A percentile compares a stretch with the other conserved stretches of the same genome.
Conservation (phyloP, 2,329 filamentous ascomycete genomes). For the Calonectria montana region DNA sequence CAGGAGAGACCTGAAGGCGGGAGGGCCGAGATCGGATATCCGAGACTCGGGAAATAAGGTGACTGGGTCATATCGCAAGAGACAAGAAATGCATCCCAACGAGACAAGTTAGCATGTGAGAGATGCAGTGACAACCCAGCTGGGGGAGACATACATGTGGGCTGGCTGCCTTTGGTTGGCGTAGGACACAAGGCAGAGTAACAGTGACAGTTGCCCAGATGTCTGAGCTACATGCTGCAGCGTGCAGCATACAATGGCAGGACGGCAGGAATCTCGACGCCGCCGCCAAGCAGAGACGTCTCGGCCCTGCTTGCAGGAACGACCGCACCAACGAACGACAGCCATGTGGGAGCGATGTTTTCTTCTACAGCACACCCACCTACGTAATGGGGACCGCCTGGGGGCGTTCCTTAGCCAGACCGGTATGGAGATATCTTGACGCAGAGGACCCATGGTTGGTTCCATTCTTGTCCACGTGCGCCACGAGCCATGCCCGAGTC, state of each 20-base stretch:
- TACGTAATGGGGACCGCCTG: constrained; percentile 12
- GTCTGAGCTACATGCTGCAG: not conserved
- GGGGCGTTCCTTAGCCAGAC: constrained; percentile 24
- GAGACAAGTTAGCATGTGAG: not conserved
- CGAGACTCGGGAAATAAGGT: not conserved
- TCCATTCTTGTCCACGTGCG: constrained; percentile 22
- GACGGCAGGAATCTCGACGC: constrained; percentile 17
- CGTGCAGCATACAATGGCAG: not conserved
- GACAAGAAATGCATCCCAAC: not conserved
- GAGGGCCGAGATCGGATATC: constrained; percentile 14
- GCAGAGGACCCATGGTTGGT: constrained; percentile 21
- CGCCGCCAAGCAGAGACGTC: constrained; percentile 7
- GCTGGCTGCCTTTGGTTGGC: not conserved
- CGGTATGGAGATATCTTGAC: constrained; percentile 29
- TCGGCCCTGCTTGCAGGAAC: not conserved
- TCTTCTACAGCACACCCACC: constrained; percentile 12
- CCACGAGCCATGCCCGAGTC: constrained; percentile 12
- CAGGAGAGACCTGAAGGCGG: not conserved
- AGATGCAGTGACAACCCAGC: not conserved
- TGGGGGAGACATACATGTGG: constrained; percentile 2
- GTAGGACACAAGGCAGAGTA: constrained; percentile 21
- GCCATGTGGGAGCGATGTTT: constrained; percentile 18
- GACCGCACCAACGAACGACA: constrained; percentile 19
- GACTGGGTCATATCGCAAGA: not conserved
- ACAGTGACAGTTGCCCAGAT: constrained; percentile 1